These are phyloP conservation scores for Harringtonia lauricola DNA, from an alignment of 2,329 filamentous ascomycete species.

Conservation along the genomic window DNA sequence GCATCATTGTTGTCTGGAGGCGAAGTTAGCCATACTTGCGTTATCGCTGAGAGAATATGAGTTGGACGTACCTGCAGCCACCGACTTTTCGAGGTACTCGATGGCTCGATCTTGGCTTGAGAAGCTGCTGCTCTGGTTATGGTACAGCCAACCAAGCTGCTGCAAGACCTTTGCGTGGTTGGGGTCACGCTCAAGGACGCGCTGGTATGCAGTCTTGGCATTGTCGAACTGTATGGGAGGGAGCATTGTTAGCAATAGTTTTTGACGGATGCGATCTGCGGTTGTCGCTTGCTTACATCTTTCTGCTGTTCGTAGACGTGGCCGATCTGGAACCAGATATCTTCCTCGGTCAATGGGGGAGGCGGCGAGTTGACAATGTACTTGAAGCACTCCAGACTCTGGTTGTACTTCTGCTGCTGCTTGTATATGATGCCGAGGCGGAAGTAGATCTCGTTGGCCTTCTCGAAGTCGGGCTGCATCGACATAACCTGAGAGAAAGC, in stretches of 20 bases:
- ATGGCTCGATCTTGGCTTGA: slow-evolving; percentile 92
- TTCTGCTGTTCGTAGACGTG: slow-evolving; percentile 99
- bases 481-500: slow-evolving; percentile 98
- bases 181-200: slow-evolving; percentile 87
- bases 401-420: slow-evolving; percentile 85
- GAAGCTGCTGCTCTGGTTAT: slow-evolving; percentile 88
- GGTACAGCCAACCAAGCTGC: slow-evolving; percentile 94
- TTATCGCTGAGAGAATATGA: slow-evolving; percentile 5
- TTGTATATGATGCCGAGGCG: slow-evolving; percentile 99
- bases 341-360: slow-evolving; percentile 85
- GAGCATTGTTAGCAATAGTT: slow-evolving; percentile 7
- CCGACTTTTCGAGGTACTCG: slow-evolving; percentile 93
- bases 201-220: slow-evolving; percentile 83
- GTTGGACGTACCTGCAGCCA: slow-evolving; percentile 63
- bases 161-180: slow-evolving; percentile 97
- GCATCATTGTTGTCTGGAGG: slow-evolving; percentile 76
- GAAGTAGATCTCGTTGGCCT: slow-evolving; percentile 99
- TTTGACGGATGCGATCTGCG: slow-evolving; percentile 15
- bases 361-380: slow-evolving; percentile 94
- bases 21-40: slow-evolving; percentile 15
- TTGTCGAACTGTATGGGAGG: slow-evolving; percentile 65
- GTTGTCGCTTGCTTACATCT: slow-evolving; percentile 55
- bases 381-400: slow-evolving; percentile 97
- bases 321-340: slow-evolving; percentile 99
- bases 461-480: slow-evolving; percentile 95